Conservation (phyloP, 768 basidiomycete genomes). For the Boletus rufocinnamomeus region DNA sequence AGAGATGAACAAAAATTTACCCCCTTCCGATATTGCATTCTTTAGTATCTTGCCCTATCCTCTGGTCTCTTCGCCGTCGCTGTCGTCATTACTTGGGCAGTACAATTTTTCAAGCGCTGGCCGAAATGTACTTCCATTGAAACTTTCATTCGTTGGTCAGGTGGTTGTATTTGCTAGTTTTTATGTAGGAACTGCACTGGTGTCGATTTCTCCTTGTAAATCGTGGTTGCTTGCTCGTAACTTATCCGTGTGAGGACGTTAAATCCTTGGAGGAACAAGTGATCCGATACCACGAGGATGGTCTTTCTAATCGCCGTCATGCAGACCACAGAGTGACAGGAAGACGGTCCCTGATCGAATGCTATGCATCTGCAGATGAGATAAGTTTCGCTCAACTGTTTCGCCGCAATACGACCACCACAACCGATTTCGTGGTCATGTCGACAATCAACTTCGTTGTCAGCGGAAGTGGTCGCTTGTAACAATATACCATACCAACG, state of each 20-base stretch:
- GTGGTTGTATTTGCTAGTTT: conserved; percentile 5
- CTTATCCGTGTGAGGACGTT: background rate
- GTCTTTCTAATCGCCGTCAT: background rate
- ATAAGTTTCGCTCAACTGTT: too few relatives aligned
- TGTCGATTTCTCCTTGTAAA: background rate
- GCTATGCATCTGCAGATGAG: background rate
- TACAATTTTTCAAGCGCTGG: conserved; percentile 2
- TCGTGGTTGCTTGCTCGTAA: background rate
- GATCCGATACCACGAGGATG: background rate
- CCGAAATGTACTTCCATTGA: conserved; percentile 1
- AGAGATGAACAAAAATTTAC: background rate
- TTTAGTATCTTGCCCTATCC: too few relatives aligned
- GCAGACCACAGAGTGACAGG: background rate
- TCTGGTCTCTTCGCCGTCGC: background rate
- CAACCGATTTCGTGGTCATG: too few relatives aligned
- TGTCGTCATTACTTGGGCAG: background rate
- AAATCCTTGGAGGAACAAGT: background rate
- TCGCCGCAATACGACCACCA: too few relatives aligned
- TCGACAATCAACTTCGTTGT: too few relatives aligned
- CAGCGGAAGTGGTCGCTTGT: too few relatives aligned
- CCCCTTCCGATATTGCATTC: too few relatives aligned
- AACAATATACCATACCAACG: too few relatives aligned
- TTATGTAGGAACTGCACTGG: background rate
- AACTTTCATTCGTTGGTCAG: background rate
- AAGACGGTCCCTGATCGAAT: background rate